Percentiles rank a stretch among this genome's conserved stretches.
Evolutionary conservation across 306 rosid species (phyloP).

Genomic region (Vigna trinervia): DNA sequence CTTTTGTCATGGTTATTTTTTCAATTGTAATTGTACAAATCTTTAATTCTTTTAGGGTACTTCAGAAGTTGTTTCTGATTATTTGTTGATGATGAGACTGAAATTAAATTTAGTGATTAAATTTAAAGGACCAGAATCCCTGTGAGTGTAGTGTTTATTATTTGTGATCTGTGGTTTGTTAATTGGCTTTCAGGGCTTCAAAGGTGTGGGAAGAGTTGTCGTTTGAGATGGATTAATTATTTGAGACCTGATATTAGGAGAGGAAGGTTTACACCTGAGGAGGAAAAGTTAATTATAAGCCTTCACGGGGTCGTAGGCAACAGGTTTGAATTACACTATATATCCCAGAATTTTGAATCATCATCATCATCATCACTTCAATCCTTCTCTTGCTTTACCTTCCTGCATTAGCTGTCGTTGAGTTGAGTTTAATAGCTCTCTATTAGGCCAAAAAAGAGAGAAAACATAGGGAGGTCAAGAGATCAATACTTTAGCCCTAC

Average conservation of each 20-base stretch:
- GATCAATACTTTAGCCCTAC: slow-evolving; percentile 28
- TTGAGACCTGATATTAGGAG: slow-evolving; percentile 97
- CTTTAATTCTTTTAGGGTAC: background rate
- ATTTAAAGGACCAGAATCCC: background rate
- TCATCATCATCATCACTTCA: slow-evolving; percentile 10
- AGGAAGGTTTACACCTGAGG: slow-evolving; percentile 94
- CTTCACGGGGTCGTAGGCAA: slow-evolving; percentile 95
- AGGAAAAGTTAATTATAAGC: slow-evolving; percentile 89
- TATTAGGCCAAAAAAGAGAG: too few relatives aligned
- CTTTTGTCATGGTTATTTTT: background rate
- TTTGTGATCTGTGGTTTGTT: background rate
- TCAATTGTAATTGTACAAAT: background rate
- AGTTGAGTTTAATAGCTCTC: background rate
- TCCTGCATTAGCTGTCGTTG: background rate
- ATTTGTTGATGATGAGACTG: background rate
- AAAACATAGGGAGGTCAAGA: slow-evolving; percentile 8
- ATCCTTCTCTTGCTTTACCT: background rate
- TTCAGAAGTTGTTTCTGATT: background rate
- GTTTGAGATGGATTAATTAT: slow-evolving; percentile 97
- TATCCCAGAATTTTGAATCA: background rate
- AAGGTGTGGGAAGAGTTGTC: slow-evolving; percentile 96
- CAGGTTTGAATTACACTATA: slow-evolving; percentile 54
- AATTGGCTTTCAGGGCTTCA: slow-evolving; percentile 69
- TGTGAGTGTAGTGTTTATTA: too few relatives aligned
- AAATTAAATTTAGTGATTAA: background rate